Evolutionary conservation across 177 flowering plant species (phyloP), one percentile per base, ranked within the genome.

Genomic region (Vitis hybrid): DNA sequence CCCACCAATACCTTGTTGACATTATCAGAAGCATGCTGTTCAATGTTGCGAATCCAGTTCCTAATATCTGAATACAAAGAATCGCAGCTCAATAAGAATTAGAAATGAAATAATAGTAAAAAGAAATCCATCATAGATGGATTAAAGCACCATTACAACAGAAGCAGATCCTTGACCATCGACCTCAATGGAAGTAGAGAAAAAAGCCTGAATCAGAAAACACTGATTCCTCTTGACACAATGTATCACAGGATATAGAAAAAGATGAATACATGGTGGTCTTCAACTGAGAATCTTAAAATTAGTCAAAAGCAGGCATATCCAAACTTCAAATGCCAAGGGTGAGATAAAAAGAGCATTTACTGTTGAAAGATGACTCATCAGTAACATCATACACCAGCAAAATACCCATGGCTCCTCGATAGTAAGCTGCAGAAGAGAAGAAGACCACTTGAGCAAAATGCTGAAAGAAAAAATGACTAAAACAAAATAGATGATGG

Each of bases 41-140:
- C 91, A 78, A 87, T 88, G 77, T 88, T 88, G 67, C 90, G 82
- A 53, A 88, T 88, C 92, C 90, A 88, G 72, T 88, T 88, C 68
- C 86, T 81, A 50, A 88, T 88, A 73, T 88, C 92, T 88, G 75
- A n/a, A 59, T 59, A 66, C 3, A 20, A 51, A 49, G 55, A 53
- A 56, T 65, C 10, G 26, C 64, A 56, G 56, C 52, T 67, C 20
- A 5, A 74, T 59, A 10, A 49, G 22, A 75, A 65, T 34, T 34
- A 29, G n/a, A 29, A 62, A 57, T 48, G 11, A 4, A 11, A 20
- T 18, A 67, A 0, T 13, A 48, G 26, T 45, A 19, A n/a, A 22
- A 20, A 59, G 5, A 50, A n/a, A 34, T 50, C 22, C 13, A 52
- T 29, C 16, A 56, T 13, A 61, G 59, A 10, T 4, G 29, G 18